Evolutionary conservation across 1,284 basidiomycete genomes (phyloP).

Genomic region (Sphagnurus paluster): DNA sequence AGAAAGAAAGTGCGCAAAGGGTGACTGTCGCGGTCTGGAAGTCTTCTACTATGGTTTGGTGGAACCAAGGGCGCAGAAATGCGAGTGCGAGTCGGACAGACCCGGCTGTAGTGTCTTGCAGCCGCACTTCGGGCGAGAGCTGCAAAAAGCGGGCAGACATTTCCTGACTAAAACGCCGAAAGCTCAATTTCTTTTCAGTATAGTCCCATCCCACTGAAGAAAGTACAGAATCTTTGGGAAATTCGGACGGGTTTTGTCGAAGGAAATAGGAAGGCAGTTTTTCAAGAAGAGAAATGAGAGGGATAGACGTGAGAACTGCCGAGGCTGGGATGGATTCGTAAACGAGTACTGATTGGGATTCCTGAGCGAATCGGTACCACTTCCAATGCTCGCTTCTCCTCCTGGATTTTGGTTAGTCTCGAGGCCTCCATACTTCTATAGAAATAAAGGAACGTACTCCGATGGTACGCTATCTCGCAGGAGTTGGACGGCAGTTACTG

Average conservation of each 20-base stretch:
- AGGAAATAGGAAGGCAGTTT: slow-evolving; percentile 73
- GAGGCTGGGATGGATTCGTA: slow-evolving; percentile 63
- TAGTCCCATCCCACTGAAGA: slow-evolving; percentile 60
- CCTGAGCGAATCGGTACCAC: slow-evolving; percentile 71
- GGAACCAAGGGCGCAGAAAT: slow-evolving; percentile 70
- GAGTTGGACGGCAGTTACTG: slow-evolving; percentile 64
- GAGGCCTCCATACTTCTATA: no score
- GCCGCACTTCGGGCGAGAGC: slow-evolving; percentile 49
- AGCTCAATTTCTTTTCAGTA: slow-evolving; percentile 56
- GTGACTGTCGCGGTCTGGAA: slow-evolving; percentile 47
- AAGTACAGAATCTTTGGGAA: slow-evolving; percentile 38
- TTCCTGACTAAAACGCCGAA: slow-evolving; percentile 67
- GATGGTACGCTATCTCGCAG: slow-evolving; percentile 48
- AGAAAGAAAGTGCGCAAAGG: slow-evolving; percentile 53
- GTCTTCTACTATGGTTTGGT: slow-evolving; percentile 47
- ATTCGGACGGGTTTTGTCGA: slow-evolving; percentile 33
- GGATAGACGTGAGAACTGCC: slow-evolving; percentile 68
- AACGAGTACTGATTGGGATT: slow-evolving; percentile 73
- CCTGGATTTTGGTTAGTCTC: no score
- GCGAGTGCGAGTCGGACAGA: slow-evolving; percentile 65
- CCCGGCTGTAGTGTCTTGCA: slow-evolving; percentile 64
- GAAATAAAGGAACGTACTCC: slow-evolving; percentile 44
- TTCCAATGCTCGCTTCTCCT: slow-evolving; percentile 67
- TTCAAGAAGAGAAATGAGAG: slow-evolving; percentile 59
- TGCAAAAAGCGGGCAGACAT: slow-evolving; percentile 62